Evolutionary conservation across 2,329 filamentous ascomycete species (phyloP), one percentile per base, ranked within the genome.

Genomic region (Ophiostoma australiae): DNA sequence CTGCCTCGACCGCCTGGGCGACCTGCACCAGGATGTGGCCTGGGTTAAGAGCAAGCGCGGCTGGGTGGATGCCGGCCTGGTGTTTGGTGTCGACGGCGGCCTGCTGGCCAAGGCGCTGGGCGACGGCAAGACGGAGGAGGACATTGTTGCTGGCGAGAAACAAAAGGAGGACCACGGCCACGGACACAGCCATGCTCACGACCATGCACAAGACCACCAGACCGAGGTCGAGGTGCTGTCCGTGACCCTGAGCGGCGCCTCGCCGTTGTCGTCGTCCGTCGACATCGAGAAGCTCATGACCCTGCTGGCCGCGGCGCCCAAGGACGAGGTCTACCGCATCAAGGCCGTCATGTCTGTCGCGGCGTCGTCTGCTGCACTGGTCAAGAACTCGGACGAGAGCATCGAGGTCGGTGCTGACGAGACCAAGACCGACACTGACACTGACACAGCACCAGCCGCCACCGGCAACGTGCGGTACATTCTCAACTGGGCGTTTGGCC

Each of bases 401-500:
- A 72, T 75, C 7, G 27, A 44, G 17, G 75, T 80, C 3, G 74
- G 77, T n/a, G 69, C 78, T 1, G 23, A 20, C 17, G 37, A 39
- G 37, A 11, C 4, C 37, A 39, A 39, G 6, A n/a, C 48, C 4
- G n/a, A 44, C 13, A 7, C 77, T 6, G 31, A 17, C 8, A n/a
- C 33, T 6, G 31, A 17, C 8, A n/a, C 33, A 37, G 15, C 31
- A n/a, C 3, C 27, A 17, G n/a, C 52, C 10, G 20, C 10, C 20
- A 35, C 11, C 35, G 10, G 20, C 33, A 37, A n/a, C 4, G 78
- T 77, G 2, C 84, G 91, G 70, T 97, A 95, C 78, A 97, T 99
- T 65, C 85, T 99, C 72, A 99, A 99, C 79, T 99, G 95, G 95
- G 95, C 95, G 0, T 99, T 99, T 81, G 93, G 93, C 0, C 86